Evolutionary conservation across 495 filamentous ascomycete species (phyloP).

Genomic region (Penicillium steckii): DNA sequence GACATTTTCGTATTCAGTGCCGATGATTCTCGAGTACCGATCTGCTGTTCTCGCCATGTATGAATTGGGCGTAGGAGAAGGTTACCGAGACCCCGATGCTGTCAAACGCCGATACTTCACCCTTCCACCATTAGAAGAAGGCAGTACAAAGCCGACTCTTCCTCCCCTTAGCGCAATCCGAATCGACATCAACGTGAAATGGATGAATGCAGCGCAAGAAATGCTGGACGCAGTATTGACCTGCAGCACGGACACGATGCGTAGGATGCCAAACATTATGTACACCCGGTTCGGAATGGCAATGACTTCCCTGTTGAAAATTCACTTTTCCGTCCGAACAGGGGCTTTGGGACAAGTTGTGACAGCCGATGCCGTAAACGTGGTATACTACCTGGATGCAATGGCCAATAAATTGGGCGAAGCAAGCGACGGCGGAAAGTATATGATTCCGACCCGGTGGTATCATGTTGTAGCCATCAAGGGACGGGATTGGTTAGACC

Average conservation of each 20-base stretch:
- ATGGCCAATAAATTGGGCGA: slow-evolving; percentile 37
- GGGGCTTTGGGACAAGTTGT: slow-evolving; percentile 45
- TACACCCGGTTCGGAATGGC: slow-evolving; percentile 46
- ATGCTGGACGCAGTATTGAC: slow-evolving; percentile 45
- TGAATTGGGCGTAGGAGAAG: slow-evolving; percentile 50
- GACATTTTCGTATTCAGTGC: slow-evolving; percentile 31
- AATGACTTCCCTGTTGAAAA: slow-evolving; percentile 48
- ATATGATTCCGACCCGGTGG: slow-evolving; percentile 40
- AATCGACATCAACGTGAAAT: slow-evolving; percentile 48
- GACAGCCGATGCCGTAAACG: slow-evolving; percentile 38
- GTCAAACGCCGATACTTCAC: slow-evolving; percentile 38
- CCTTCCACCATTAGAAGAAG: slow-evolving; percentile 35
- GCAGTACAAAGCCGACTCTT: slow-evolving; percentile 18
- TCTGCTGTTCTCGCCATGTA: slow-evolving; percentile 47
- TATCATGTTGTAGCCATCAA: slow-evolving; percentile 35
- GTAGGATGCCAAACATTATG: slow-evolving; percentile 44
- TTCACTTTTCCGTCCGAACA: slow-evolving; percentile 47
- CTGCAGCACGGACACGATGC: slow-evolving; percentile 39
- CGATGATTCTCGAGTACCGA: slow-evolving; percentile 47
- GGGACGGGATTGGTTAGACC: slow-evolving; percentile 37
- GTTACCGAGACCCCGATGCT: slow-evolving; percentile 49
- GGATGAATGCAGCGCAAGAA: slow-evolving; percentile 49
- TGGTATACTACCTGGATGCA: slow-evolving; percentile 45
- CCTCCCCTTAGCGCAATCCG: slow-evolving; percentile 40
- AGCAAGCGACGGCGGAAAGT: slow-evolving; percentile 38